Conservation (phyloP, 257 asterid species). For the Penstemon eatonii region DNA sequence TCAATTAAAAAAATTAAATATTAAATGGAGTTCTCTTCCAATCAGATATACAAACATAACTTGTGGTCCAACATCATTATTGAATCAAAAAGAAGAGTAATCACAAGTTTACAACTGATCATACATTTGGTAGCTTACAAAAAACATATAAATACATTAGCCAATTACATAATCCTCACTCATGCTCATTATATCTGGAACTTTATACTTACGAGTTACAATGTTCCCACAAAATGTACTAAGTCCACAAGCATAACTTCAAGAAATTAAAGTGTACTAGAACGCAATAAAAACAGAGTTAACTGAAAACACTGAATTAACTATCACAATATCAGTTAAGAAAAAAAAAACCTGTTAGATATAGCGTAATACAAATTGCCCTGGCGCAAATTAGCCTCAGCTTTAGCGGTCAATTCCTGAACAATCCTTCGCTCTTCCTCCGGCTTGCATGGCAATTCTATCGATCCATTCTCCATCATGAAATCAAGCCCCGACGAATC, state of each 20-base stretch:
- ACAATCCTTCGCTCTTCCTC: constrained; percentile 77
- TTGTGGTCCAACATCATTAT: background rate
- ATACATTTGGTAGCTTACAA: background rate
- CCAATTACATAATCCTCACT: background rate
- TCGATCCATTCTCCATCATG: constrained; percentile 81
- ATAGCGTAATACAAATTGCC: constrained; percentile 73
- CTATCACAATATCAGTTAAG: background rate
- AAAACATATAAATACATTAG: background rate
- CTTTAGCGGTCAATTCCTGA: constrained; percentile 55
- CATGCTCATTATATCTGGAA: background rate
- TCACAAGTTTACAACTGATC: background rate
- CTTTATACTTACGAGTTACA: background rate
- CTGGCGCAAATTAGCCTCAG: constrained; percentile 71
- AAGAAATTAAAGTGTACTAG: background rate
- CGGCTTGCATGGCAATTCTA: constrained; percentile 78
- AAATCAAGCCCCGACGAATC: constrained; percentile 57
- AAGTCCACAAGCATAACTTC: background rate
- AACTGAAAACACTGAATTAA: background rate
- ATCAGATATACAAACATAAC: background rate
- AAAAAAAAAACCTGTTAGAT: constrained; percentile 54
- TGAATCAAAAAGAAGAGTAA: background rate
- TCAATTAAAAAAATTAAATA: background rate
- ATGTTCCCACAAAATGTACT: background rate
- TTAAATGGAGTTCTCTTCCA: background rate
- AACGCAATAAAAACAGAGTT: background rate